Evolutionary conservation across 495 filamentous ascomycete species (phyloP), one percentile per base, ranked within the genome.

Genomic region (Aspergillus bertholletiae): DNA sequence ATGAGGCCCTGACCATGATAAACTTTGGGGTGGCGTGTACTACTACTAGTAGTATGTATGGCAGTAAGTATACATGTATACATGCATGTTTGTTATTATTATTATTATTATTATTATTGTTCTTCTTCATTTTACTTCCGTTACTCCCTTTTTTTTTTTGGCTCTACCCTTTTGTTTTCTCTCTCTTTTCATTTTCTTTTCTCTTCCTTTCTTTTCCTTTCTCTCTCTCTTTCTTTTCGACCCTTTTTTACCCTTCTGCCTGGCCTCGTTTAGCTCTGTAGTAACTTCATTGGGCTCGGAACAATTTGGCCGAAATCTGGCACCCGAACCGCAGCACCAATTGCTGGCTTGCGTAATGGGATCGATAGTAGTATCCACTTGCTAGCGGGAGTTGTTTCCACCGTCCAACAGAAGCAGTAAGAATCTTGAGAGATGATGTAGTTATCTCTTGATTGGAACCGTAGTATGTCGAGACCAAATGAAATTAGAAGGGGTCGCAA

Each of bases 401-500:
- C 46, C 46, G 9, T 23, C 28, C 13, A 22, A 35, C 46, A 17
- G 27, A 49, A 48, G 9, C 46, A 49, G 46, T 20, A 49, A 39
- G n/a, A n/a, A n/a, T n/a, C n/a, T n/a, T n/a, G n/a, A n/a, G 45
- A 47, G 28, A 40, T 32, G 49, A 40, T 18, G 37, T 17, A 13
- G 18, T 41, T 37, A 17, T 47, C 45, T 47, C 13, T 28, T 24
- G 2, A 30, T 23, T 27, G 6, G 6, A 18, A 13, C 2, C 15
- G 5, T 12, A 17, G 8, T 32, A 32, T 27, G 7, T 21, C 13
- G 15, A 46, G 45, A 35, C 9, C 12, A 13, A 26, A 26, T 43
- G 50, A 56, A 58, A 62, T 58, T 58, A 55, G 46, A 62, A 48
- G 59, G 41, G 48, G 53, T 23, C 40, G 44, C 37, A 41, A 57